These are phyloP conservation scores for Fusarium sp. DNA, from an alignment of 2,329 filamentous ascomycete species.

Conservation along the genomic window DNA sequence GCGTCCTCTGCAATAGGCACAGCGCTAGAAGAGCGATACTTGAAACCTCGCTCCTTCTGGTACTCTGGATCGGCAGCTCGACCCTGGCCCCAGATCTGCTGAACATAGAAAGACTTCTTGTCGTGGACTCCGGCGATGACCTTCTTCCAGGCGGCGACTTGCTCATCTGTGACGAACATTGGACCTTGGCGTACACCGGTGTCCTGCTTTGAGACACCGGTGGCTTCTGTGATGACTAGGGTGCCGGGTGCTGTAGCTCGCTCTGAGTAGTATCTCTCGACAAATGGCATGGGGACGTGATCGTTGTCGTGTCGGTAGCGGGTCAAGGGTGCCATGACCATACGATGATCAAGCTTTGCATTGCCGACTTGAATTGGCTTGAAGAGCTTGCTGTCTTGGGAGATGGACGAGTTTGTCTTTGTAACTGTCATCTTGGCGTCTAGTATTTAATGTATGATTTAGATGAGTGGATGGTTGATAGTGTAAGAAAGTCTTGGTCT, in stretches of 20 bases:
- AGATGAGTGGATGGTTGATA: not conserved
- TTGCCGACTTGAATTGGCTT: constrained; percentile 45
- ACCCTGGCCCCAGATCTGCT: constrained; percentile 45
- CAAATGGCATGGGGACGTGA: constrained; percentile 48
- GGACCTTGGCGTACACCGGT: constrained; percentile 26
- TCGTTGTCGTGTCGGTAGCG: constrained; percentile 62
- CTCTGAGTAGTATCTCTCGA: constrained; percentile 50
- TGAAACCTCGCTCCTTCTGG: constrained; percentile 40
- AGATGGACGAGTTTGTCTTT: constrained; percentile 5
- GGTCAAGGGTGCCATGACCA: constrained; percentile 54
- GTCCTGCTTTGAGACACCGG: constrained; percentile 43
- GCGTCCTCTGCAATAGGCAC: constrained; percentile 17
- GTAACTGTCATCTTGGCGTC: constrained; percentile 22
- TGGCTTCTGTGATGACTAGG: constrained; percentile 51
- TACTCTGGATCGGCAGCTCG: constrained; percentile 42
- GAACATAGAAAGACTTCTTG: constrained; percentile 48
- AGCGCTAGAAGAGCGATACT: constrained; percentile 47
- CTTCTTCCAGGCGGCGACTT: constrained; percentile 48
- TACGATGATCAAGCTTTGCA: constrained; percentile 39
- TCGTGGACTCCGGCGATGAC: constrained; percentile 48
- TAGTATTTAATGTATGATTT: not conserved
- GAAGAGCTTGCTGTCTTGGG: constrained; percentile 37
- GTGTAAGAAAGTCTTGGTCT: too few species aligned
- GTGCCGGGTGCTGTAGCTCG: constrained; percentile 60
- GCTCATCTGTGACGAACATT: constrained; percentile 32